Evolutionary conservation across 495 filamentous ascomycete genomes (phyloP).

Genomic region (Apodospora peruviana): DNA sequence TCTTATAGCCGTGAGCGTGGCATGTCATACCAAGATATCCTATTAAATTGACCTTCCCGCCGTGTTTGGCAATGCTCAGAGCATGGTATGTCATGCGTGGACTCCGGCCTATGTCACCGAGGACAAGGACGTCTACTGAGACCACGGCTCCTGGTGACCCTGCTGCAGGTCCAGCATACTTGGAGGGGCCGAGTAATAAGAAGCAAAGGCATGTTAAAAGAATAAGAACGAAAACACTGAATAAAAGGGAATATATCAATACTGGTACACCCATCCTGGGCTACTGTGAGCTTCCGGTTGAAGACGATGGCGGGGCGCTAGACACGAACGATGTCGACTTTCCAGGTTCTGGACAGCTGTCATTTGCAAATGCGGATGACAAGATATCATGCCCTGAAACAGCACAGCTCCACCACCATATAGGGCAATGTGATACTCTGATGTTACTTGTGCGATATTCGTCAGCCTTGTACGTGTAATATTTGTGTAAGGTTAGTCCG

Average conservation of each 20-base stretch:
- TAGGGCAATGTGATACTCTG: not conserved
- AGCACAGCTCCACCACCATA: not conserved
- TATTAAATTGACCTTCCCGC: constrained; percentile 74
- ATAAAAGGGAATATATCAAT: constrained; percentile 4
- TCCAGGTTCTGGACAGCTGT: constrained; percentile 5
- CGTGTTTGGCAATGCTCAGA: constrained; percentile 80
- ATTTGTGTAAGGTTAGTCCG: no score
- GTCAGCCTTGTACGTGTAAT: not conserved
- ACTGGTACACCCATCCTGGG: not conserved
- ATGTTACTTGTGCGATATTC: not conserved
- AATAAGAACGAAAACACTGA: not conserved
- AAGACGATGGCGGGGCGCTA: not conserved
- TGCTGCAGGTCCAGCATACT: constrained; percentile 17
- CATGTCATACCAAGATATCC: constrained; percentile 67
- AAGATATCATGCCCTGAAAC: not conserved
- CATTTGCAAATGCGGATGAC: not conserved
- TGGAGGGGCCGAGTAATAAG: constrained; percentile 7
- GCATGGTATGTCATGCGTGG: constrained; percentile 99
- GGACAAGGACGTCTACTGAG: constrained; percentile 78
- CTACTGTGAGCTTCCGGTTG: not conserved
- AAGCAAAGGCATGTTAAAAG: constrained; percentile 1
- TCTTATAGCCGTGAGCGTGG: not conserved
- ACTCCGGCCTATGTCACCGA: constrained; percentile 95
- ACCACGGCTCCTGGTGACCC: constrained; percentile 20
- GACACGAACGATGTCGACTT: not conserved